These are phyloP conservation scores for Lepidium didymum DNA, from an alignment of 345 rosid species.

Conservation along the genomic window DNA sequence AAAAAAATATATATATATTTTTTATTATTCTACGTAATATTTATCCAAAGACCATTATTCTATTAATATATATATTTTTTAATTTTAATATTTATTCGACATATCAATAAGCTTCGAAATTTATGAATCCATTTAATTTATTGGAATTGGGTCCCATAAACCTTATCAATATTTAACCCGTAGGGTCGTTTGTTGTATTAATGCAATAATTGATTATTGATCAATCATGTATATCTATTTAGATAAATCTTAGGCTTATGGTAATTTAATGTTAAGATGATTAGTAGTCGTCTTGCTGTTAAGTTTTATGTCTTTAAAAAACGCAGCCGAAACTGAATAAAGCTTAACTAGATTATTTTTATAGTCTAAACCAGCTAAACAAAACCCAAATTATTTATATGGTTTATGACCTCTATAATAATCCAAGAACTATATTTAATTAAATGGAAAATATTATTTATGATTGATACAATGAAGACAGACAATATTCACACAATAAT, in stretches of 20 bases:
- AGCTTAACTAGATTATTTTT: no score
- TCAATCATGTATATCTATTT: no score
- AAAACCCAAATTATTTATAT: background rate
- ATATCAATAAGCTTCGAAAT: no score
- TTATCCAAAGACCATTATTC: no score
- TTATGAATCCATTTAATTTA: background rate
- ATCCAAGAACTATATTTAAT: background rate
- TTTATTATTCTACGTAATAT: no score
- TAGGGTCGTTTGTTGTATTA: background rate
- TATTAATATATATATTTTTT: no score
- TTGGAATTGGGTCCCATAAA: conserved; percentile 3
- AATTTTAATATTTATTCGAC: no score
- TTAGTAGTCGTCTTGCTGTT: background rate
- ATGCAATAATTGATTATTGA: background rate
- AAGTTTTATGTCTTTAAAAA: no score
- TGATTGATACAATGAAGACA: background rate
- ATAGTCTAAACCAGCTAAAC: background rate
- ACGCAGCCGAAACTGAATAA: no score
- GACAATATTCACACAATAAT: background rate
- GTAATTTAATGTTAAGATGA: background rate
- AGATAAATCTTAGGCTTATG: background rate
- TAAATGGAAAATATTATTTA: background rate
- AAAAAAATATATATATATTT: no score
- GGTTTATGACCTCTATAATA: background rate
- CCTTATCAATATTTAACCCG: background rate